Evolutionary conservation across 1,284 basidiomycete species (phyloP).

Genomic region (Cryptococcus sp.): DNA sequence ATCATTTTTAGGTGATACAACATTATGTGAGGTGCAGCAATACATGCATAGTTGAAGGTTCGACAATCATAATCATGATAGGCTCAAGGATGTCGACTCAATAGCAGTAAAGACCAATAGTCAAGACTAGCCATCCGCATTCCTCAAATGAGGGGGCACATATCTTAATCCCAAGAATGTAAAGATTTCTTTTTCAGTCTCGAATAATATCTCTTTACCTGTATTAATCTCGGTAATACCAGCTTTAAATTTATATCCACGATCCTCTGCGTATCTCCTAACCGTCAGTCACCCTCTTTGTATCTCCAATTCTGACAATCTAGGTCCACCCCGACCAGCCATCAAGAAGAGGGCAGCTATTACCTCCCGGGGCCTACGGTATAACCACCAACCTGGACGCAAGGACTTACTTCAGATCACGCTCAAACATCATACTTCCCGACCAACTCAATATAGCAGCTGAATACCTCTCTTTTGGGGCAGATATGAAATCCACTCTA

Average conservation of each 20-base stretch:
- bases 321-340: no score
- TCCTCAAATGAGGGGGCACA: conserved; percentile 43
- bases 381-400: not conserved
- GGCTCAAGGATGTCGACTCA: no score
- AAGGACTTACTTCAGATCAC: conserved; percentile 44
- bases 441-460: conserved; percentile 45
- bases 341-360: no score
- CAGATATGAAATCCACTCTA: conserved; percentile 44
- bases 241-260: conserved; percentile 44
- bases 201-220: conserved; percentile 37
- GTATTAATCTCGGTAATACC: conserved; percentile 32
- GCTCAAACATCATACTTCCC: conserved; percentile 50
- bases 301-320: no score
- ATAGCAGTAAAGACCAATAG: no score
- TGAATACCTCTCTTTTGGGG: conserved; percentile 41
- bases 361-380: no score
- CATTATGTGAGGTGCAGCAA: no score
- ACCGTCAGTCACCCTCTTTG: not conserved
- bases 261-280: conserved; percentile 37
- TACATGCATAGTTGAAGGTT: no score
- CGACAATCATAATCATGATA: no score
- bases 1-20: no score
- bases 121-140: conserved; percentile 40
- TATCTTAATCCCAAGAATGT: conserved; percentile 35
- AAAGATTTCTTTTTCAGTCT: conserved; percentile 45